A percentile compares a stretch with the other conserved stretches of the same genome.
These are phyloP conservation scores for Aspergillus nanangensis DNA, from an alignment of 495 filamentous ascomycete species.

Conservation along the genomic window DNA sequence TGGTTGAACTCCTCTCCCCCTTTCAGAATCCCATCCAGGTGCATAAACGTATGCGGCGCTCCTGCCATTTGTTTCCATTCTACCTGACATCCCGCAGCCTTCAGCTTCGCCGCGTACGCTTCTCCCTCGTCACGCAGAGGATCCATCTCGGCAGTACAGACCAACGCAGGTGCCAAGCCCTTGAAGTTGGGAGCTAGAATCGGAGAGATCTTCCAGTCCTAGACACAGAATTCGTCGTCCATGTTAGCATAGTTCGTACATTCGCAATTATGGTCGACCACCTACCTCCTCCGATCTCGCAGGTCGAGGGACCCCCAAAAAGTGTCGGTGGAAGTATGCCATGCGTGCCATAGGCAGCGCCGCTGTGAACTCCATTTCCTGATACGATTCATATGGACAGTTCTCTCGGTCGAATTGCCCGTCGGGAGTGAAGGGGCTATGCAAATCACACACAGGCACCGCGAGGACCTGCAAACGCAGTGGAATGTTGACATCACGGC, in stretches of 20 bases:
- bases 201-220: conserved; percentile 40
- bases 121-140: conserved; percentile 44
- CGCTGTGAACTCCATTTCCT: conserved; percentile 35
- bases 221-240: conserved; percentile 1
- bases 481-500: conserved; percentile 30
- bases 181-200: conserved; percentile 29
- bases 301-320: conserved; percentile 32
- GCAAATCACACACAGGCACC: conserved; percentile 34
- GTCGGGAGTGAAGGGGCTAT: conserved; percentile 28
- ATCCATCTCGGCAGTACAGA: conserved; percentile 42
- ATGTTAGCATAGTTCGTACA: not conserved
- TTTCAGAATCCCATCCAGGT: conserved; percentile 30
- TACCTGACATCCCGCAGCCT: conserved; percentile 31
- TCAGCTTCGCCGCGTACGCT: conserved; percentile 37
- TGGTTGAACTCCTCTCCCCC: conserved; percentile 22
- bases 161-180: conserved; percentile 38
- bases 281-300: conserved; percentile 25
- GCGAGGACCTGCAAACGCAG: conserved; percentile 30
- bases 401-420: conserved; percentile 30
- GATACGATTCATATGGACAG: conserved; percentile 34
- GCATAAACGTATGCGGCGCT: conserved; percentile 30
- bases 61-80: conserved; percentile 27
- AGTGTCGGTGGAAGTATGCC: conserved; percentile 36
- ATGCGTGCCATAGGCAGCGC: conserved; percentile 31
- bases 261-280: not conserved